Evolutionary conservation across 2,329 filamentous ascomycete species (phyloP).

Genomic region (Nemania sp.): DNA sequence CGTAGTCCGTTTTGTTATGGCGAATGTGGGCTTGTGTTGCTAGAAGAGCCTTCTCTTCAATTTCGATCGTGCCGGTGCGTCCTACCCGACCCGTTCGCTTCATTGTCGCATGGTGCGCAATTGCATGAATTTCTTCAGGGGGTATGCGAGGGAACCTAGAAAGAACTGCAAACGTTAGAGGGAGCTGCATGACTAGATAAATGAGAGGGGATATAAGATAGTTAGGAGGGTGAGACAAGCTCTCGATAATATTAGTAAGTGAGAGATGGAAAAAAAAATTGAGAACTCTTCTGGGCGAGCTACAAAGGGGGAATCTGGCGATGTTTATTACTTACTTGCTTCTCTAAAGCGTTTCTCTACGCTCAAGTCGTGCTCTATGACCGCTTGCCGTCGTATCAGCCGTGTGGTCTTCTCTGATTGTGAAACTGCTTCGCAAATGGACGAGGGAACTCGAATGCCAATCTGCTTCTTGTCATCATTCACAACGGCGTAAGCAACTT

Average conservation of each 20-base stretch:
- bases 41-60: slow-evolving; percentile 10
- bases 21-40: slow-evolving; percentile 23
- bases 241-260: not conserved
- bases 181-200: not conserved
- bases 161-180: slow-evolving; percentile 1
- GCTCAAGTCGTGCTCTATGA: slow-evolving; percentile 13
- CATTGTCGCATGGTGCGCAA: slow-evolving; percentile 11
- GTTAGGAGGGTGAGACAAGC: too few species aligned
- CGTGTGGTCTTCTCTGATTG: slow-evolving; percentile 5
- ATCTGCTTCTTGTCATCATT: slow-evolving; percentile 12
- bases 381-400: not conserved
- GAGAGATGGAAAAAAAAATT: not conserved
- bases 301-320: not conserved
- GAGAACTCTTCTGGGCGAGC: too few species aligned
- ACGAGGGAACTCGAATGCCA: slow-evolving; percentile 22
- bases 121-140: not conserved
- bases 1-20: slow-evolving; percentile 23
- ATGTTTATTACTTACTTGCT: slow-evolving; percentile 13
- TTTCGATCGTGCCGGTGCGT: slow-evolving; percentile 11
- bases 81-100: slow-evolving; percentile 22
- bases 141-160: slow-evolving; percentile 17
- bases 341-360: slow-evolving; percentile 12
- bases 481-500: slow-evolving; percentile 15
- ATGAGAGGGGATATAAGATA: not conserved
- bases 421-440: slow-evolving; percentile 2